Evolutionary conservation across 345 rosid species (phyloP), one percentile per base, ranked within the genome.

Genomic region (Camelina neglecta): DNA sequence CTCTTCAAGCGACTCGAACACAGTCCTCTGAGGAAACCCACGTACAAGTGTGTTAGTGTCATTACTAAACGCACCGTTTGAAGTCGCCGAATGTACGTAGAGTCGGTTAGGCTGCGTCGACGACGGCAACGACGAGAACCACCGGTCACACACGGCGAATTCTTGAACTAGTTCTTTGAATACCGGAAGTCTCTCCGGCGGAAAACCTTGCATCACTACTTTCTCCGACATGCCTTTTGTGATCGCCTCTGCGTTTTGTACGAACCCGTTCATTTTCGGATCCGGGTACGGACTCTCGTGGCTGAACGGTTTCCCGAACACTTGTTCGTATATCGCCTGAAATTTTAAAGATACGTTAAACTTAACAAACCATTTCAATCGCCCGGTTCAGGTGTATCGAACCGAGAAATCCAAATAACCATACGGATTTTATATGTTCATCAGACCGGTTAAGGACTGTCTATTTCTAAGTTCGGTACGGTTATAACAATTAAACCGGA

Each of bases 201-300:
- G 77, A 76, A 90, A 90, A 49, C 96, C 96, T 8, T 84, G 88
- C 96, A 90, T 86, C 84, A 90, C 88, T 8, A 90, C 96, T 7
- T 78, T 72, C 80, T 61, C 82, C 18, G 90, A 49, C 92, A 86
- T 78, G 0, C 89, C 92, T 35, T 79, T 51, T 13, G 84, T 24
- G 11, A 48, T 79, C 1, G 83, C 54, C 75, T 88, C 88, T 0
- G 89, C 90, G 77, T 88, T 86, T 67, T 88, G 90, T 1, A 83
- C 92, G 38, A 90, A 90, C 11, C 95, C 95, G 45, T 82, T 78
- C 95, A 90, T 90, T 20, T 36, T 67, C 11, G 86, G 85, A 0
- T 71, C 69, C 42, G 63, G 72, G 51, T 73, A 58, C 1, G 75
- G 67, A 12, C 26, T 65, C 68, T 69, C 71, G 21, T 73, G 38